Conservation (phyloP, 2,329 filamentous ascomycete species). For the Chaetomiaceae sp. region DNA sequence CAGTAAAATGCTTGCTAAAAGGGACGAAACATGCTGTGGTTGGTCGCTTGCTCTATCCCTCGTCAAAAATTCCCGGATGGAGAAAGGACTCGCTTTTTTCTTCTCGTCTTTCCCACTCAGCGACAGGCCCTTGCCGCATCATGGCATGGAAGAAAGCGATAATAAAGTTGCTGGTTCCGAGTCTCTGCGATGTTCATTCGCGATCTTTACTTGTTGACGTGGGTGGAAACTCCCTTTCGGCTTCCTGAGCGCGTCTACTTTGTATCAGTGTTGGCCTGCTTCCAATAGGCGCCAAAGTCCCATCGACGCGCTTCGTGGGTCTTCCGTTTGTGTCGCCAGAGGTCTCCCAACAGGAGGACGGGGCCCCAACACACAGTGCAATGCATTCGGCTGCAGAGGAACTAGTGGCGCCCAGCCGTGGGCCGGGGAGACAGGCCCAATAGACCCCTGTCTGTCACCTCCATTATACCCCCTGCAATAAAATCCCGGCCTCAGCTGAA, state of each 20-base stretch:
- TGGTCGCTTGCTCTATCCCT: slow-evolving; percentile 20
- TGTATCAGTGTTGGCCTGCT: too few species aligned
- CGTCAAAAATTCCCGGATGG: slow-evolving; percentile 30
- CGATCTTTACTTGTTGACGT: too few species aligned
- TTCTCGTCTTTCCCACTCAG: neutral
- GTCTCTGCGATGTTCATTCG: too few species aligned
- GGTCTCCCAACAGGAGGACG: too few species aligned
- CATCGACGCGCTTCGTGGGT: neutral
- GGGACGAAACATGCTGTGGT: slow-evolving; percentile 8
- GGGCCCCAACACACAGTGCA: slow-evolving; percentile 2
- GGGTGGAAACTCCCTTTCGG: too few species aligned
- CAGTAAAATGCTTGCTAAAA: slow-evolving; percentile 2
- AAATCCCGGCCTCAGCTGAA: slow-evolving; percentile 25
- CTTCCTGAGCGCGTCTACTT: too few species aligned
- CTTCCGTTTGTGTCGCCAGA: too few species aligned
- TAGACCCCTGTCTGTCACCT: slow-evolving; percentile 1
- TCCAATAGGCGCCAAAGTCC: too few species aligned
- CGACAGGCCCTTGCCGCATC: neutral
- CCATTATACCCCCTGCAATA: slow-evolving; percentile 17
- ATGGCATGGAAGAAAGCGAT: neutral
- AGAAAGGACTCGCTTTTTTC: slow-evolving; percentile 20
- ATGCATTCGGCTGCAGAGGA: slow-evolving; percentile 14
- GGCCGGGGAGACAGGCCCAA: slow-evolving; percentile 7
- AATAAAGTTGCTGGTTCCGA: too few species aligned
- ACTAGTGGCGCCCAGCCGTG: slow-evolving; percentile 20